Conservation (phyloP, 1,139 yeast genomes). For the Taphrina pruni region DNA sequence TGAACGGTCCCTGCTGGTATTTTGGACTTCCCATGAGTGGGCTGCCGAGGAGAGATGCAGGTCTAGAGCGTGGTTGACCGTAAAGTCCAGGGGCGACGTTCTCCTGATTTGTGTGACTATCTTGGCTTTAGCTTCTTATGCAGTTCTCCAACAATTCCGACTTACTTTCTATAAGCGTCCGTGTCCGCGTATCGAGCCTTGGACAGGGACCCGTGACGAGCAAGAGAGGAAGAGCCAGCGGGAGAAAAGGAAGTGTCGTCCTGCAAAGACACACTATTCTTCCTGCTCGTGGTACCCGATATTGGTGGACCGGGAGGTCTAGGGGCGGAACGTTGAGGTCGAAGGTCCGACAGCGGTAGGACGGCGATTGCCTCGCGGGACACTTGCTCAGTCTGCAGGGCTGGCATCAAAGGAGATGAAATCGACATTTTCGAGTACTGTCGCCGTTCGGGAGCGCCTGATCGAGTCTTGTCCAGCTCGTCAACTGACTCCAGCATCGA, state of each 20-base stretch:
- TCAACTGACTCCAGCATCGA: background rate
- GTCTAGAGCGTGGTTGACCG: conserved; percentile 13
- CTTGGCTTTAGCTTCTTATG: background rate
- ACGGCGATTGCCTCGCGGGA: conserved; percentile 22
- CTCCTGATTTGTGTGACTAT: conserved; percentile 8
- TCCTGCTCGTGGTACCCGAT: background rate
- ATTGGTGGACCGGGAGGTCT: conserved; percentile 29
- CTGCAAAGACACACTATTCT: conserved; percentile 5
- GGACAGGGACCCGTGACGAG: conserved; percentile 30
- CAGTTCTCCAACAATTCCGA: no score
- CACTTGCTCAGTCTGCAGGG: conserved; percentile 3
- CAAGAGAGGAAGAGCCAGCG: conserved; percentile 11
- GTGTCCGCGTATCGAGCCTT: background rate
- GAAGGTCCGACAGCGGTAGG: conserved; percentile 28
- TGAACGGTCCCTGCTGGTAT: background rate
- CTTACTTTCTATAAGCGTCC: background rate
- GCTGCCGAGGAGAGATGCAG: conserved; percentile 19
- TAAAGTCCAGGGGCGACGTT: conserved; percentile 17
- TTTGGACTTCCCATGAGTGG: conserved; percentile 15
- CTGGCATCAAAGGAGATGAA: conserved; percentile 9
- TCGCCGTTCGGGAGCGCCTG: background rate
- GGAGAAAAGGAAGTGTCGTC: conserved; percentile 4
- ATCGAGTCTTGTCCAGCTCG: background rate
- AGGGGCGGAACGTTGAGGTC: conserved; percentile 41
- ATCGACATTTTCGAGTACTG: background rate